Conservation (phyloP, 345 rosid genomes). For the Dipteronia sinensis region DNA sequence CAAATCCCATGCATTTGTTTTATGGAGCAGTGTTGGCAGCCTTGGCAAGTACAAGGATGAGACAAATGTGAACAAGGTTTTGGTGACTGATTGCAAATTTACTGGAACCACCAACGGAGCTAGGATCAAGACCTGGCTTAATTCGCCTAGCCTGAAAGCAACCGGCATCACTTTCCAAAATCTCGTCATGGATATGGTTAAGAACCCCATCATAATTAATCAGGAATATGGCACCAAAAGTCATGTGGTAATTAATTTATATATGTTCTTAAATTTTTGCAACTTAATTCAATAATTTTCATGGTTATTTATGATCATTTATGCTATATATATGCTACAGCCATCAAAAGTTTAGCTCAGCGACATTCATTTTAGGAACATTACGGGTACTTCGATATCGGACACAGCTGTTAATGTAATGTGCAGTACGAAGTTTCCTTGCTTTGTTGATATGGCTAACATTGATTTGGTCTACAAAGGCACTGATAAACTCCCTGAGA, state of each 20-base stretch:
- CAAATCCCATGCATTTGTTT: too few relatives aligned
- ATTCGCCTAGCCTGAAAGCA: slow-evolving; percentile 25
- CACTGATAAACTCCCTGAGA: too few relatives aligned
- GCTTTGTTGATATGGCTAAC: too few relatives aligned
- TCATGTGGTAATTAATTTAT: neutral
- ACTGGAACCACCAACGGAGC: slow-evolving; percentile 36
- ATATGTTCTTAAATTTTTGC: too few relatives aligned
- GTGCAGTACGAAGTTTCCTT: too few relatives aligned
- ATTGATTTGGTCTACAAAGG: too few relatives aligned
- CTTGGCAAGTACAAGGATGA: slow-evolving; percentile 39
- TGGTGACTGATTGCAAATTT: slow-evolving; percentile 38
- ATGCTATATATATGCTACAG: too few relatives aligned
- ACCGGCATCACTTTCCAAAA: slow-evolving; percentile 35
- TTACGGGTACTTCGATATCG: too few relatives aligned
- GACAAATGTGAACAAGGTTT: slow-evolving; percentile 34
- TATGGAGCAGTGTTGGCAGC: slow-evolving; percentile 40
- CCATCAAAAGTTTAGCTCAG: too few relatives aligned
- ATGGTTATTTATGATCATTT: neutral
- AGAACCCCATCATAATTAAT: slow-evolving; percentile 44
- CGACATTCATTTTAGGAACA: too few relatives aligned
- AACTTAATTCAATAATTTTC: neutral
- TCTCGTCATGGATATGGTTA: slow-evolving; percentile 33
- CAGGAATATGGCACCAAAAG: slow-evolving; percentile 35
- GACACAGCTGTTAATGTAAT: too few relatives aligned
- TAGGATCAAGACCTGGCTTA: slow-evolving; percentile 42